Conservation (phyloP, 2,329 filamentous ascomycete genomes). For the Fusarium sp. region DNA sequence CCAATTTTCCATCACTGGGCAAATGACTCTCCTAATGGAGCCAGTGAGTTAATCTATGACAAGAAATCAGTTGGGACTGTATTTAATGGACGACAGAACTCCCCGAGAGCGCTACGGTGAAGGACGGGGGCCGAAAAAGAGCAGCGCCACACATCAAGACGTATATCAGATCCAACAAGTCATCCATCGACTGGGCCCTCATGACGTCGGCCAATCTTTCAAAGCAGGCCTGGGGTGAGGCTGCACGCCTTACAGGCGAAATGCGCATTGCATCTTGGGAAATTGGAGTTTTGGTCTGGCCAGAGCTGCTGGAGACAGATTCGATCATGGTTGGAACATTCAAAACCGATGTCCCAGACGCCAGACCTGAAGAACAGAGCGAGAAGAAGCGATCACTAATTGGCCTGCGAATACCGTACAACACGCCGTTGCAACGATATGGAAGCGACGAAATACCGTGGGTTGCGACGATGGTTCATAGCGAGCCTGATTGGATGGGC, state of each 20-base stretch:
- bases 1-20: constrained; percentile 83
- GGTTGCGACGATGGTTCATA: constrained; percentile 74
- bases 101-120: constrained; percentile 31
- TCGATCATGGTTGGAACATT: constrained; percentile 78
- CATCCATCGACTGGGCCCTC: constrained; percentile 83
- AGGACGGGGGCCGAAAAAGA: constrained; percentile 70
- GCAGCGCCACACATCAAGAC: constrained; percentile 93
- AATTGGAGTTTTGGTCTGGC: constrained; percentile 86
- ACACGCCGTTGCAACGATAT: constrained; percentile 78
- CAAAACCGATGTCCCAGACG: constrained; percentile 65
- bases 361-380: constrained; percentile 31
- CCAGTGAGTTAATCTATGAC: constrained; percentile 37
- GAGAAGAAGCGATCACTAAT: constrained; percentile 59
- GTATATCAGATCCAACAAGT: constrained; percentile 75
- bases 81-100: constrained; percentile 40
- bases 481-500: constrained; percentile 71
- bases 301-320: constrained; percentile 63
- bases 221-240: constrained; percentile 88
- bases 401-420: constrained; percentile 85
- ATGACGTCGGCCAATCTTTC: constrained; percentile 93
- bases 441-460: constrained; percentile 75
- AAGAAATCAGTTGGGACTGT: neutral
- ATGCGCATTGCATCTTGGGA: constrained; percentile 85
- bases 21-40: constrained; percentile 62
- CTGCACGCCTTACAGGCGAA: constrained; percentile 66